Evolutionary conservation across 1,139 yeast species (phyloP).

Genomic region (Yamadazyma spencermartinsiae): DNA sequence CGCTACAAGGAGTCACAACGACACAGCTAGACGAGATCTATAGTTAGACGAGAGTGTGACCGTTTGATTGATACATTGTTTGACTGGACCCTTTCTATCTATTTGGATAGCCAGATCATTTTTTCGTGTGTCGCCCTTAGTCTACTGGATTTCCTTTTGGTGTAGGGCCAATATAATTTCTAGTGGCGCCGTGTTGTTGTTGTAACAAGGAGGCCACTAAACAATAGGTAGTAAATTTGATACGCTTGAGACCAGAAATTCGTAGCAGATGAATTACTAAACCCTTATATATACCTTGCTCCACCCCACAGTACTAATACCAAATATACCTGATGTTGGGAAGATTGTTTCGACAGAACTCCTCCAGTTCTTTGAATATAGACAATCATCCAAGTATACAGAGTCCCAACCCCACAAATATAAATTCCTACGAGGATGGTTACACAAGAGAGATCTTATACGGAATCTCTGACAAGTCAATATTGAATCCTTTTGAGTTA

Average conservation of each 20-base stretch:
- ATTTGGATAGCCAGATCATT: no score
- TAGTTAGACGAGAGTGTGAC: not conserved
- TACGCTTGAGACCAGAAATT: no score
- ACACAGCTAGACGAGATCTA: not conserved
- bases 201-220: not conserved
- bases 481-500: constrained; percentile 31
- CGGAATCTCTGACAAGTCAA: constrained; percentile 37
- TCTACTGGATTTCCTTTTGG: no score
- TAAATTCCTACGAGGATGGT: constrained; percentile 39
- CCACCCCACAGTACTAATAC: no score
- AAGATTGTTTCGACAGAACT: constrained; percentile 27
- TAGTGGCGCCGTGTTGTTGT: no score
- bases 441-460: constrained; percentile 45
- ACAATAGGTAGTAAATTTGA: not conserved
- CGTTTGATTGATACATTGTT: no score
- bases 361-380: constrained; percentile 14
- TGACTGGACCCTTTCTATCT: not conserved
- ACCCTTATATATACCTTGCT: no score
- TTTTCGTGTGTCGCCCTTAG: no score
- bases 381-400: constrained; percentile 11
- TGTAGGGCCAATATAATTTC: no score
- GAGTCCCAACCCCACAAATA: constrained; percentile 15
- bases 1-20: not conserved
- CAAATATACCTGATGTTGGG: constrained; percentile 23
- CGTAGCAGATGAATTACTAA: no score